Base-by-base conservation (phyloP, 116 monocot species). In the Iris pallida region DNA sequence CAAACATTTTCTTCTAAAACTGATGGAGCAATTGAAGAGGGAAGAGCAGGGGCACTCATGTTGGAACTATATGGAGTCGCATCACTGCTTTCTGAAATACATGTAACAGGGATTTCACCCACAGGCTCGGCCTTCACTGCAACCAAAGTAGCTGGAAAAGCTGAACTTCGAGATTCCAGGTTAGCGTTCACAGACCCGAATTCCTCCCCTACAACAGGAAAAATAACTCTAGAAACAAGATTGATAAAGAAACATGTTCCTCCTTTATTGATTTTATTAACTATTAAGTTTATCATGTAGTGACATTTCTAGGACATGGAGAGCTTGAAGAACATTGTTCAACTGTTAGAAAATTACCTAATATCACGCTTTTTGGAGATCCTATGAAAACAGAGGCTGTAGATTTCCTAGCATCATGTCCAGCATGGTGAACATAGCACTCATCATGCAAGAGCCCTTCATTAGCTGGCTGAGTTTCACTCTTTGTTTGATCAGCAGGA, bases 211-310 rank as follows among this genome's bases (percentile, higher is more conserved):
- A 11, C 9, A 46, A 55, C 40, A 73, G 63, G 53, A 10, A 11
- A 45, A 16, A 43, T 67, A 40, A 60, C 59, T 58, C 52, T 67
- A 59, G 67, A 11, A 42, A 16, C 6, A 55, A 56, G 16, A 16
- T 30, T 63, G 56, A 55, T 7, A 63, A 12, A 12, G 8, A 45
- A 20, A 17, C 47, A 69, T 18, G 18, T 10, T 5, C 13, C 41
- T n/a, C 6, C 6, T 46, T 40, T 42, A 55, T 64, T 45, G 7
- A 76, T 64, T 64, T 57, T 52, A 20, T 66, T 43, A 3, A 30
- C 49, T 52, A 20, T 66, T 43, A 3, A 30, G 52, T 8, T 4
- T 12, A 55, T 4, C 6, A 20, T 71, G 6, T 53, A 8, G 45
- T 5, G 45, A 17, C 11, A 7, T 56, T 52, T 20, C 44, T 65